A percentile compares a stretch with the other conserved stretches of the same genome.
These are phyloP conservation scores for Abrus precatorius DNA, from an alignment of 306 rosid species.

Conservation along the genomic window DNA sequence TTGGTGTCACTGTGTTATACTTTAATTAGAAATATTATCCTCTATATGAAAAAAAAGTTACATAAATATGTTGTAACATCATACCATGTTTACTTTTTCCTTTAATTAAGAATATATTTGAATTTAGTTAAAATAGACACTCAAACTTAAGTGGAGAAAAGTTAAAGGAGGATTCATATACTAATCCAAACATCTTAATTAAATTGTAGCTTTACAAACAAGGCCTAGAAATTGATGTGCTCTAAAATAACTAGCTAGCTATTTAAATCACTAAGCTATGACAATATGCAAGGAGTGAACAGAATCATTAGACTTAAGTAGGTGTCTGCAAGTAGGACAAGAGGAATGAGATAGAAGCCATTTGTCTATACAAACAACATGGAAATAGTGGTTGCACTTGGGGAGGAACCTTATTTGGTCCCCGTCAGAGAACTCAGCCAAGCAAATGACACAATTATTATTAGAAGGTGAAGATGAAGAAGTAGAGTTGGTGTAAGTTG, in stretches of 20 bases:
- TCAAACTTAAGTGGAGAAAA: neutral
- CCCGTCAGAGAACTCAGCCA: slow-evolving; percentile 70
- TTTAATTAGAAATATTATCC: too few relatives aligned
- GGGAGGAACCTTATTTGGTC: slow-evolving; percentile 77
- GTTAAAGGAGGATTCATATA: neutral
- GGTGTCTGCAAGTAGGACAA: slow-evolving; percentile 86
- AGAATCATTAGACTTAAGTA: slow-evolving; percentile 40
- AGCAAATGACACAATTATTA: slow-evolving; percentile 74
- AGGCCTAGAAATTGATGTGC: neutral
- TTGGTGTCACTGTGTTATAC: too few relatives aligned
- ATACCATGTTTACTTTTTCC: too few relatives aligned
- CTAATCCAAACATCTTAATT: neutral
- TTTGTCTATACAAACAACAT: slow-evolving; percentile 77
- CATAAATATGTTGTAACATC: too few relatives aligned
- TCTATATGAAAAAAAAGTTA: too few relatives aligned
- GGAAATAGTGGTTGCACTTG: slow-evolving; percentile 76
- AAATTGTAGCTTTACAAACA: neutral
- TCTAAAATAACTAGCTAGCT: neutral
- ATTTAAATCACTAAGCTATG: neutral
- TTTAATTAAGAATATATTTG: too few relatives aligned
- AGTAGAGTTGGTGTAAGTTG: slow-evolving; percentile 46
- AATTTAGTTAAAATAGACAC: neutral
- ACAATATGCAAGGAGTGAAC: slow-evolving; percentile 34
- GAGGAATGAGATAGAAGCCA: slow-evolving; percentile 85
- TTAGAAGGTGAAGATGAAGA: slow-evolving; percentile 23